phyloP scores from a whole-genome alignment of 2,329 filamentous ascomycete species.

The Cordyceps pruinosa region DNA sequence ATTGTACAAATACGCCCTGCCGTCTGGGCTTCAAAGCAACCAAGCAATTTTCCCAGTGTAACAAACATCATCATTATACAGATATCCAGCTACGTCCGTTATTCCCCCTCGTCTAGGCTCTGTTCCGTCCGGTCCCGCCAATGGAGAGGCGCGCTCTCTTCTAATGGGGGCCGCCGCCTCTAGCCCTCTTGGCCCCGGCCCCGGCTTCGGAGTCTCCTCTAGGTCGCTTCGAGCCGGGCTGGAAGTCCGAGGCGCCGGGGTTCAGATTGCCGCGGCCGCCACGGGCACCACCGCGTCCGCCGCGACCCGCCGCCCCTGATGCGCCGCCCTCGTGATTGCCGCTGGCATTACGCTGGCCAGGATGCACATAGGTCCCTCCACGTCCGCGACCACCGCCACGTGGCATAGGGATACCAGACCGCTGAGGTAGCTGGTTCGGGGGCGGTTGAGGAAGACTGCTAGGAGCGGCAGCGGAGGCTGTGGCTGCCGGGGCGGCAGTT shows the following conservation, averaged over 20 bases:
- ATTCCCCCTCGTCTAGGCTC: not conserved
- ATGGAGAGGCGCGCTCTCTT: not conserved
- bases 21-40: not conserved
- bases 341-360: slow-evolving; percentile 29
- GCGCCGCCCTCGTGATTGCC: slow-evolving; percentile 29
- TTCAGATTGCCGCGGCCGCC: slow-evolving; percentile 40
- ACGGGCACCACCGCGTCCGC: slow-evolving; percentile 35
- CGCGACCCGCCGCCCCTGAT: slow-evolving; percentile 24
- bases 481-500: slow-evolving; percentile 2
- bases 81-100: slow-evolving; percentile 1
- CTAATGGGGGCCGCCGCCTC: slow-evolving; percentile 30
- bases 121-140: not conserved
- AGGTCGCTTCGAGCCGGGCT: slow-evolving; percentile 50
- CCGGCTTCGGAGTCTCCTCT: slow-evolving; percentile 44
- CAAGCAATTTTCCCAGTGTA: not conserved
- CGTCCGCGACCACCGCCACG: slow-evolving; percentile 35
- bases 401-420: slow-evolving; percentile 36
- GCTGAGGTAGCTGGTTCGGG: slow-evolving; percentile 16
- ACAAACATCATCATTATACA: slow-evolving; percentile 10
- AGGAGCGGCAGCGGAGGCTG: slow-evolving; percentile 12
- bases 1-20: not conserved
- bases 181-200: slow-evolving; percentile 35
- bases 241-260: slow-evolving; percentile 47
- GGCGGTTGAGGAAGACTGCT: slow-evolving; percentile 12
- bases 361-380: slow-evolving; percentile 31